phyloP scores from a whole-genome alignment of 2,329 filamentous ascomycete genomes.

The Drechslera avenae region DNA sequence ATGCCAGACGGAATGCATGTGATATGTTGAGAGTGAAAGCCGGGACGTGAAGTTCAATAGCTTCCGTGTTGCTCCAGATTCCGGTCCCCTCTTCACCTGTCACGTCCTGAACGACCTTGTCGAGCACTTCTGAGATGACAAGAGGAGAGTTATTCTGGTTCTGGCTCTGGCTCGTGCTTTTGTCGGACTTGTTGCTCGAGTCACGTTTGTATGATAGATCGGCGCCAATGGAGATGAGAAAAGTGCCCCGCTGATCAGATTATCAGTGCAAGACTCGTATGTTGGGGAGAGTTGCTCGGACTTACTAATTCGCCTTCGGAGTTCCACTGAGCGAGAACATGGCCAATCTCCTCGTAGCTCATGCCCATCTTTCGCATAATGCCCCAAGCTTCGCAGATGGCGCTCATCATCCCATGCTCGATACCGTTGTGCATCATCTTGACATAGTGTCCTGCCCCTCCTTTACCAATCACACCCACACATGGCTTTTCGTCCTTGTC shows the following conservation, averaged over 20 bases:
- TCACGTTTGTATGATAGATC: constrained; percentile 64
- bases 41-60: constrained; percentile 65
- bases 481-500: constrained; percentile 64
- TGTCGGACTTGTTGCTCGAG: constrained; percentile 8
- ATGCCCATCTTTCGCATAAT: constrained; percentile 66
- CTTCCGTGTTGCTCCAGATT: constrained; percentile 68
- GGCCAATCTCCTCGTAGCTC: constrained; percentile 64
- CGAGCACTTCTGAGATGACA: constrained; percentile 66
- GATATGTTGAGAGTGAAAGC: constrained; percentile 67
- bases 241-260: constrained; percentile 56
- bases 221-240: constrained; percentile 66
- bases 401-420: constrained; percentile 72
- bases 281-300: background rate
- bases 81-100: constrained; percentile 70
- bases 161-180: constrained; percentile 15
- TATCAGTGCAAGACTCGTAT: constrained; percentile 2
- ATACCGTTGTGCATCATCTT: constrained; percentile 81
- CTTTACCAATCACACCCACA: constrained; percentile 64
- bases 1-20: constrained; percentile 68
- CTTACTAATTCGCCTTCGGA: constrained; percentile 60
- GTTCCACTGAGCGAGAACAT: constrained; percentile 67
- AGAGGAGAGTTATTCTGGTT: constrained; percentile 39
- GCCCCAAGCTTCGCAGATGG: constrained; percentile 68
- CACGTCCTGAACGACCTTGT: constrained; percentile 74
- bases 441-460: constrained; percentile 71